A percentile compares a stretch with the other conserved stretches of the same genome.
phyloP scores from a whole-genome alignment of 2,329 filamentous ascomycete genomes.

The Aotearoamyces nothofagi region DNA sequence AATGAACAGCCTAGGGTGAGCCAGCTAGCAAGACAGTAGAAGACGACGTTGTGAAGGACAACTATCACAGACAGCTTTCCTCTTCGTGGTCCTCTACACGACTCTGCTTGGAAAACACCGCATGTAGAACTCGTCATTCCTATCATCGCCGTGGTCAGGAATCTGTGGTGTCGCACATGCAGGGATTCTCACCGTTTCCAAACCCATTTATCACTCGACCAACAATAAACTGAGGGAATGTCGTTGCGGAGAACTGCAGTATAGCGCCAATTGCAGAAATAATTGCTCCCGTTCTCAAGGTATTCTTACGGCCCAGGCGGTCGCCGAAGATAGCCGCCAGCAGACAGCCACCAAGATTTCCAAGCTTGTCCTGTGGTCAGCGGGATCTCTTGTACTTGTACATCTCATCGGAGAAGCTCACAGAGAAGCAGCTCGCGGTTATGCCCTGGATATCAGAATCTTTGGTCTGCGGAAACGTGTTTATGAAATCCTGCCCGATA shows the following conservation, averaged over 20 bases:
- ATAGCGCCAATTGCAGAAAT: slow-evolving; percentile 8
- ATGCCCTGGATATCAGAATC: slow-evolving; percentile 27
- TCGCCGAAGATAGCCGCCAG: slow-evolving; percentile 10
- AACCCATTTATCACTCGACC: slow-evolving; percentile 30
- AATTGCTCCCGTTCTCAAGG: slow-evolving; percentile 5
- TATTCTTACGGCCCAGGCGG: slow-evolving; percentile 9
- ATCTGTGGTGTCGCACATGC: too few relatives aligned
- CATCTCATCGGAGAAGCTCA: slow-evolving; percentile 15
- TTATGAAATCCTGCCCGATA: slow-evolving; percentile 44
- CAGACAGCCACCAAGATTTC: slow-evolving; percentile 8
- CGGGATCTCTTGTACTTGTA: slow-evolving; percentile 1
- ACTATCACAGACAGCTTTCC: slow-evolving; percentile 11
- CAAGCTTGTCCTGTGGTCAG: slow-evolving; percentile 4
- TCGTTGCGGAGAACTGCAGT: slow-evolving; percentile 22
- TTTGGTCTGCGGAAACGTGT: slow-evolving; percentile 34
- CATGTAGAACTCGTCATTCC: slow-evolving; percentile 8
- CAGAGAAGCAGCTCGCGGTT: slow-evolving; percentile 27
- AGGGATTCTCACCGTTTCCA: slow-evolving; percentile 29
- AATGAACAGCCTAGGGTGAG: slow-evolving; percentile 8
- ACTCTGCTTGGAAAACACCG: slow-evolving; percentile 11
- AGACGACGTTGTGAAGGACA: slow-evolving; percentile 38
- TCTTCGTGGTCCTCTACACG: slow-evolving; percentile 7
- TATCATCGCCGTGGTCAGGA: slow-evolving; percentile 2
- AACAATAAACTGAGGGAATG: slow-evolving; percentile 35
- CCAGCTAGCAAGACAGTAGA: slow-evolving; percentile 35